phyloP scores from a whole-genome alignment of 2,329 filamentous ascomycete genomes.

The Fusarium protoensiforme region DNA sequence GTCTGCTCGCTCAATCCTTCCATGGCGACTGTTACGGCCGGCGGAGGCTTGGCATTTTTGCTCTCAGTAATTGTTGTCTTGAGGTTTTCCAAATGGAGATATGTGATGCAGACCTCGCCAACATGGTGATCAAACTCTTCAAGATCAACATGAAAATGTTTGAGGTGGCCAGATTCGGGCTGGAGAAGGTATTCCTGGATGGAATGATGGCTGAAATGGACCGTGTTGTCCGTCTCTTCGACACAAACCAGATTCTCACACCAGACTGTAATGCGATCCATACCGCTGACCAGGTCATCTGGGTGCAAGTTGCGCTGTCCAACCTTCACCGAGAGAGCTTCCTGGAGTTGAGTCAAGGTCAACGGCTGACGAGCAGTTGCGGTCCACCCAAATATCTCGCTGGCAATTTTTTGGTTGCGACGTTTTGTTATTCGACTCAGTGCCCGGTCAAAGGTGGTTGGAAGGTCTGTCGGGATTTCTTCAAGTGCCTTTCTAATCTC shows the following conservation, averaged over 20 bases:
- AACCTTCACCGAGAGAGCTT: constrained; percentile 14
- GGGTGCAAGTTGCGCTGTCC: not conserved
- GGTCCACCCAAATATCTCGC: constrained; percentile 2
- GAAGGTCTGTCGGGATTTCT: constrained; percentile 9
- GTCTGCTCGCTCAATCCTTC: not conserved
- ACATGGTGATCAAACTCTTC: not conserved
- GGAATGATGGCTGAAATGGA: constrained; percentile 31
- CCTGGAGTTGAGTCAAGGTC: constrained; percentile 4
- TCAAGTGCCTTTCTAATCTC: constrained; percentile 11
- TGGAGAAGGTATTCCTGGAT: constrained; percentile 14
- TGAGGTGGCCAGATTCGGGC: accelerated
- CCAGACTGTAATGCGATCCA: constrained; percentile 1
- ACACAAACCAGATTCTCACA: constrained; percentile 23
- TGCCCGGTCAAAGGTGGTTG: constrained; percentile 16
- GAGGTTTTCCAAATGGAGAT: constrained; percentile 11
- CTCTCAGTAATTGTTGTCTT: not conserved
- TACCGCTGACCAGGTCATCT: not conserved
- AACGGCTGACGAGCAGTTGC: not conserved
- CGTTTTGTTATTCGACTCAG: not conserved
- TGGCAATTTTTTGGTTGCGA: not conserved
- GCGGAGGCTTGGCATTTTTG: not conserved
- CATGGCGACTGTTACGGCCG: not conserved
- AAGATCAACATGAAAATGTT: not conserved
- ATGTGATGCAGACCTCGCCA: constrained; percentile 6
- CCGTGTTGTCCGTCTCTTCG: constrained; percentile 12